Evolutionary conservation across 352 stramenopile species (phyloP).

Genomic region (Globisporangium takayamanum): DNA sequence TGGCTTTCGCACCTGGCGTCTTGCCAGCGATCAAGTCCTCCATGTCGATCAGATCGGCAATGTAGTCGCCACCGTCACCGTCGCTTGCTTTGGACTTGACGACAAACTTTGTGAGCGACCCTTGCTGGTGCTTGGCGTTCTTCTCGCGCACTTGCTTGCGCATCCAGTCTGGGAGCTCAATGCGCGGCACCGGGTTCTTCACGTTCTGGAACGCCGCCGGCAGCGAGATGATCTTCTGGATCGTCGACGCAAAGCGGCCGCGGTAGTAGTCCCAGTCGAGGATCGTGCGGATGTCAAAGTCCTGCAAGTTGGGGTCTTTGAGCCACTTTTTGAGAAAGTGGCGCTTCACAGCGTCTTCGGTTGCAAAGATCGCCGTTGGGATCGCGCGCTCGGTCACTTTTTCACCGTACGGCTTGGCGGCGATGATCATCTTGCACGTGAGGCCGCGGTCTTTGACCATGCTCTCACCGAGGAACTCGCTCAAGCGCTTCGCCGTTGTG

Average conservation of each 20-base stretch:
- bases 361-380: constrained; percentile 97
- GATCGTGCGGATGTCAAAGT: constrained; percentile 92
- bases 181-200: constrained; percentile 93
- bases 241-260: constrained; percentile 74
- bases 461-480: constrained; percentile 97
- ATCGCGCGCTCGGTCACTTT: constrained; percentile 98
- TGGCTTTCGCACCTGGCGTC: constrained; percentile 13
- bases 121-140: constrained; percentile 68
- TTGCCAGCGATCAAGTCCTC: constrained; percentile 40
- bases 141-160: constrained; percentile 89
- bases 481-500: constrained; percentile 95
- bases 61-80: constrained; percentile 29
- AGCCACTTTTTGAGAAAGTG: constrained; percentile 98
- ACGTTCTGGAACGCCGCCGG: constrained; percentile 97
- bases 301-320: constrained; percentile 87
- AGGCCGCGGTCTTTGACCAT: constrained; percentile 98
- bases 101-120: constrained; percentile 90
- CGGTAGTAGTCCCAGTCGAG: constrained; percentile 99
- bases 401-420: constrained; percentile 83
- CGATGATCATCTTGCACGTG: constrained; percentile 98
- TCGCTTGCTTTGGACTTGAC: constrained; percentile 47
- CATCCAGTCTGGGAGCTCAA: constrained; percentile 97
- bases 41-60: constrained; percentile 65
- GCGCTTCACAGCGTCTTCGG: constrained; percentile 91
- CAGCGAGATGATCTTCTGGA: constrained; percentile 99